Evolutionary conservation across 2,329 filamentous ascomycete species (phyloP), one percentile per base, ranked within the genome.

Genomic region (Mycosphaerelloides madeirae): DNA sequence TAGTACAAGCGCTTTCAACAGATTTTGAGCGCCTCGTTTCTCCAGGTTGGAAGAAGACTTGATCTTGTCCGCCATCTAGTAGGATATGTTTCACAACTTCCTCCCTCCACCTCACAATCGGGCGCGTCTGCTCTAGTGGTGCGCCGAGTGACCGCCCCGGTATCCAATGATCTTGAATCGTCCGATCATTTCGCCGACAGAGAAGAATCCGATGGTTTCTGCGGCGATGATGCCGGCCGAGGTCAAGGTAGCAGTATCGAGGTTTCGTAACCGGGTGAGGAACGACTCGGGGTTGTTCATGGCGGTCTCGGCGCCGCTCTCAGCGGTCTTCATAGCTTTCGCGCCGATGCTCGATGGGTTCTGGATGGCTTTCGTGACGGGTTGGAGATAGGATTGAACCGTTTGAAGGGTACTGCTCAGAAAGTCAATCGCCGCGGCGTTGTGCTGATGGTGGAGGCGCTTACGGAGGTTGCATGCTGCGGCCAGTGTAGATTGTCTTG

Each of bases 401-500:
- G 87, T 87, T 64, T 83, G 76, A 56, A 87, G 50, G 61, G 83
- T 83, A 55, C 90, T 95, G 64, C 34, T 14, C 22, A 25, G 25
- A n/a, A 3, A 29, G 52, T 57, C 46, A 58, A 43, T 33, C 28
- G 18, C 29, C 45, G 20, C 37, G 4, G 8, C n/a, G 22, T 22
- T 20, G 22, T 29, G 35, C 18, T n/a, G 22, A 14, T 9, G 22
- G 15, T 43, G 15, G 25, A 11, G 12, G 35, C 40, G 41, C 90
- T 82, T 85, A 98, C 93, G 93, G 93, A 72, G 88, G 89, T 65
- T 78, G 76, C 89, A 98, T 96, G 75, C 85, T 87, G 72, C 91
- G 89, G 68, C 82, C 83, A 62, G 81, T 80, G 76, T 89, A 88
- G 57, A 97, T 81, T 58, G 96, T 78, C 79, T 87, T 95, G 66